These are phyloP conservation scores for Cyclotella baltica DNA, from an alignment of 108 stramenopile genomes.

Conservation along the genomic window DNA sequence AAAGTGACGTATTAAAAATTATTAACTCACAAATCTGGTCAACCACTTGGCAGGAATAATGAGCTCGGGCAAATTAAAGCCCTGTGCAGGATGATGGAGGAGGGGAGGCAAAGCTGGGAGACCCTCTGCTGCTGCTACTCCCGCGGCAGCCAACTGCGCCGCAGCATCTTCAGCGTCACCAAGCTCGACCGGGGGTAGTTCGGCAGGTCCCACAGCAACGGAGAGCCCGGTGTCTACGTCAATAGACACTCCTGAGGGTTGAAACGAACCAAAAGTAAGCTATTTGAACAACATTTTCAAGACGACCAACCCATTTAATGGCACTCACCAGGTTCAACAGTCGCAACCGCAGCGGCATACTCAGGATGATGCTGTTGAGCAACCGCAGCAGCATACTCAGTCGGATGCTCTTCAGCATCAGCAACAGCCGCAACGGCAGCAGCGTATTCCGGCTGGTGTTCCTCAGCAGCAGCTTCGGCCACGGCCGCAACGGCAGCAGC, in stretches of 20 bases:
- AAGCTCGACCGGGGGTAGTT: slow-evolving; percentile 13
- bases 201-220: slow-evolving; percentile 4
- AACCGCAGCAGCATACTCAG: too few relatives aligned
- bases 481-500: background rate
- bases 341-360: background rate
- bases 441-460: background rate
- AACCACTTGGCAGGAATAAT: slow-evolving; percentile 46
- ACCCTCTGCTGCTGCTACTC: slow-evolving; percentile 1
- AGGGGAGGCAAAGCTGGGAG: slow-evolving; percentile 25
- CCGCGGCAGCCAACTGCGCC: slow-evolving; percentile 5
- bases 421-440: background rate
- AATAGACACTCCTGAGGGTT: background rate
- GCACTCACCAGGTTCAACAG: background rate
- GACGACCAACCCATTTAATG: too few relatives aligned
- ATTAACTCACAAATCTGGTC: slow-evolving; percentile 19
- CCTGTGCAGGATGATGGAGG: background rate
- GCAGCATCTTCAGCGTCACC: slow-evolving; percentile 4
- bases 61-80: slow-evolving; percentile 35
- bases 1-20: background rate
- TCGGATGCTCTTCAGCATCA: background rate
- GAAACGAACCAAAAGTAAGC: background rate
- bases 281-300: background rate
- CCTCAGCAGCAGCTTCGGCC: background rate
- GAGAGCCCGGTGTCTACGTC: slow-evolving; percentile 18
- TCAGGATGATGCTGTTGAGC: background rate